phyloP scores from a whole-genome alignment of 306 rosid species.

The Albizia julibrissin region DNA sequence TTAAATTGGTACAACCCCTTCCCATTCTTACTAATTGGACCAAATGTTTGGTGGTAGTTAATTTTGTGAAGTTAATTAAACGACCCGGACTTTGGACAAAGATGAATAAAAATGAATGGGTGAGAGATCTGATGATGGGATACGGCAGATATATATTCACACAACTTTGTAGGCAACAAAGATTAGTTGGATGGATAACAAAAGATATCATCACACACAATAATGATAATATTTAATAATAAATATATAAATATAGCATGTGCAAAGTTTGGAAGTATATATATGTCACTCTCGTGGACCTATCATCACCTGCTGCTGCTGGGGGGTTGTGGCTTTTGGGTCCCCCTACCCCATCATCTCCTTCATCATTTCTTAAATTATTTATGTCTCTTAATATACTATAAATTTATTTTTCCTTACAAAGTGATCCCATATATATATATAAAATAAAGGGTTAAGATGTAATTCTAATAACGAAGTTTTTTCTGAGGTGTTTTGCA shows the following conservation, averaged over 20 bases:
- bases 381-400: background rate
- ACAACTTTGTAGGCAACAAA: background rate
- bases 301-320: background rate
- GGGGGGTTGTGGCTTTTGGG: slow-evolving; percentile 9
- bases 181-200: background rate
- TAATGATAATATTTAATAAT: background rate
- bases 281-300: slow-evolving; percentile 17
- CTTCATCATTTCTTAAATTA: background rate
- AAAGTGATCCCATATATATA: background rate
- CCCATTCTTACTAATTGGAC: too few species aligned
- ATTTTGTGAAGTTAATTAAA: background rate
- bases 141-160: background rate
- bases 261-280: background rate
- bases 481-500: too few species aligned
- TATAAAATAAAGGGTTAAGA: too few species aligned
- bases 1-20: too few species aligned
- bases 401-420: background rate
- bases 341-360: slow-evolving; percentile 4
- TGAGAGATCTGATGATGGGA: background rate
- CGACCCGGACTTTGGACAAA: background rate
- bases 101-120: background rate
- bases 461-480: too few species aligned
- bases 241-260: background rate
- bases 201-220: background rate
- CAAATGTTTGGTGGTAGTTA: background rate